Conservation (phyloP, 2,329 filamentous ascomycete species). For the Fusarium veterinarium region DNA sequence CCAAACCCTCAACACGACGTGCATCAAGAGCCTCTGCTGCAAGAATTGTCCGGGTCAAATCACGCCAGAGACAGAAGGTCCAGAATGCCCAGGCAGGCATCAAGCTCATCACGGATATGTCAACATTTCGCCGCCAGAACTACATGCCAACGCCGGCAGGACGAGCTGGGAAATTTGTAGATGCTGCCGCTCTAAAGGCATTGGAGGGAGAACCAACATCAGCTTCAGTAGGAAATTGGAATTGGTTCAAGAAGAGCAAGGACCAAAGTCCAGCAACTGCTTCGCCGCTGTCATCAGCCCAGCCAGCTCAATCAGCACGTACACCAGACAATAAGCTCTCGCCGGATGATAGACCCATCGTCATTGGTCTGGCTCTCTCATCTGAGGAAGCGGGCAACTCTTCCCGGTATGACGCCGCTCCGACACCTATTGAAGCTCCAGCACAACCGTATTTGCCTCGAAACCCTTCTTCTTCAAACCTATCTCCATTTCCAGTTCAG, state of each 20-base stretch:
- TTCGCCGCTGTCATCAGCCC: slow-evolving; percentile 42
- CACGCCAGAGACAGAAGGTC: slow-evolving; percentile 69
- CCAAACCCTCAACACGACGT: slow-evolving; percentile 37
- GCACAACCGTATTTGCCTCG: slow-evolving; percentile 8
- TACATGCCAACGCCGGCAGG: slow-evolving; percentile 49
- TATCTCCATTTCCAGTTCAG: slow-evolving; percentile 45
- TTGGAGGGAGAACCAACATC: slow-evolving; percentile 67
- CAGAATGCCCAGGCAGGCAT: slow-evolving; percentile 73
- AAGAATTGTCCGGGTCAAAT: slow-evolving; percentile 63
- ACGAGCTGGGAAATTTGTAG: slow-evolving; percentile 62
- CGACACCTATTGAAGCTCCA: slow-evolving; percentile 43
- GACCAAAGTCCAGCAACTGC: slow-evolving; percentile 44
- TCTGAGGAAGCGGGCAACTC: slow-evolving; percentile 53
- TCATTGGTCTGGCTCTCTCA: slow-evolving; percentile 76
- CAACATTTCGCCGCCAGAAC: slow-evolving; percentile 60
- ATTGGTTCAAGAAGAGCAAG: slow-evolving; percentile 63
- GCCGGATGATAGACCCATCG: slow-evolving; percentile 76
- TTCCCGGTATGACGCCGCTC: slow-evolving; percentile 58
- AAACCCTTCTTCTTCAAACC: slow-evolving; percentile 19
- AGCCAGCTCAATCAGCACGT: slow-evolving; percentile 40
- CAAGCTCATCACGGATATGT: slow-evolving; percentile 76
- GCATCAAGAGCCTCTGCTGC: slow-evolving; percentile 53
- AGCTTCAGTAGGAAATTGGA: slow-evolving; percentile 67
- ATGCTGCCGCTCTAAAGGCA: slow-evolving; percentile 69
- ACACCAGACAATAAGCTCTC: slow-evolving; percentile 64